Conservation (phyloP, 2,329 filamentous ascomycete genomes). For the Cephalotrichum gorgonifer region DNA sequence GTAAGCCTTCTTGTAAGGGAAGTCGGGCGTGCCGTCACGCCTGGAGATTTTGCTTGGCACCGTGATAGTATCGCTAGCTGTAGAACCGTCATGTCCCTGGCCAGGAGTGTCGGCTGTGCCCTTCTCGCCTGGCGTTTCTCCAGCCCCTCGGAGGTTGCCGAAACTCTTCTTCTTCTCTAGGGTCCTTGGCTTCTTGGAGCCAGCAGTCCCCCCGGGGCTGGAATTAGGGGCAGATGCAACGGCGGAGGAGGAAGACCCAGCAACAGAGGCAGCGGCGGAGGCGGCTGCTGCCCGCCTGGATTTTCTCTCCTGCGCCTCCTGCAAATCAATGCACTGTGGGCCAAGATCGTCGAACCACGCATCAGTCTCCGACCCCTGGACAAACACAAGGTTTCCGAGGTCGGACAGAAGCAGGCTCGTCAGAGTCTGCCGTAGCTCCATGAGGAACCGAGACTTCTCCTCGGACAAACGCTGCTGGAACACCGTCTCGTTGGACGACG, state of each 20-base stretch:
- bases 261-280: neutral
- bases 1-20: slow-evolving; percentile 75
- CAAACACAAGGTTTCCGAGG: slow-evolving; percentile 74
- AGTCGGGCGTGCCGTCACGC: slow-evolving; percentile 33
- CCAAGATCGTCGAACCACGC: slow-evolving; percentile 67
- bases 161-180: slow-evolving; percentile 61
- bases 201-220: slow-evolving; percentile 17
- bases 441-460: slow-evolving; percentile 69
- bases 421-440: slow-evolving; percentile 66
- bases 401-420: slow-evolving; percentile 83
- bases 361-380: slow-evolving; percentile 87
- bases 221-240: slow-evolving; percentile 18
- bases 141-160: slow-evolving; percentile 37
- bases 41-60: slow-evolving; percentile 14
- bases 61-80: slow-evolving; percentile 23
- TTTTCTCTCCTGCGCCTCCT: slow-evolving; percentile 41
- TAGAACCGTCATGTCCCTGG: slow-evolving; percentile 29
- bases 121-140: neutral
- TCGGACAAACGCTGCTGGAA: slow-evolving; percentile 51
- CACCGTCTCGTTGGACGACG: slow-evolving; percentile 58
- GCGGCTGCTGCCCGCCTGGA: slow-evolving; percentile 21
- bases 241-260: slow-evolving; percentile 26
- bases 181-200: slow-evolving; percentile 35
- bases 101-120: slow-evolving; percentile 12
- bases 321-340: slow-evolving; percentile 54